Evolutionary conservation across 2,329 filamentous ascomycete genomes (phyloP).

Genomic region (Neurospora crassa): DNA sequence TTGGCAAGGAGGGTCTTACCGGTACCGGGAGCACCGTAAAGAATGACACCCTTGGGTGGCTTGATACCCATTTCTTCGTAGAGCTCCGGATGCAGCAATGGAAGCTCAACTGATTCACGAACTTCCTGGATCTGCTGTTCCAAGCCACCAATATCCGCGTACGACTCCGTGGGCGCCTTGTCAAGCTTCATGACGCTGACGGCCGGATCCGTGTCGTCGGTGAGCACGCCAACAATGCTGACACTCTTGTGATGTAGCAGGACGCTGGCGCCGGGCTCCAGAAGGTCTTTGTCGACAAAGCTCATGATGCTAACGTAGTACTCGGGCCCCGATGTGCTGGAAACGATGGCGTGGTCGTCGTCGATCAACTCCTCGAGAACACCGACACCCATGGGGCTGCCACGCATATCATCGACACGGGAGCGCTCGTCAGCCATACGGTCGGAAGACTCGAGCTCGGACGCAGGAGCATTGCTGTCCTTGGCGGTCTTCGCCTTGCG

Average conservation of each 20-base stretch:
- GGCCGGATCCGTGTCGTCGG: constrained; percentile 88
- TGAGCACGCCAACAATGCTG: constrained; percentile 93
- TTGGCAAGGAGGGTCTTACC: constrained; percentile 95
- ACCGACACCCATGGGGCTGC: constrained; percentile 96
- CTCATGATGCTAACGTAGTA: constrained; percentile 99
- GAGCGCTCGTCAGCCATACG: constrained; percentile 89
- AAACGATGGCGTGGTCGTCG: constrained; percentile 97
- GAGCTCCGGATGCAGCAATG: constrained; percentile 86
- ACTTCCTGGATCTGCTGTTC: constrained; percentile 97
- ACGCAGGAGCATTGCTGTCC: constrained; percentile 53
- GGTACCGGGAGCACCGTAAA: constrained; percentile 93
- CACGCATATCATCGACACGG: constrained; percentile 95
- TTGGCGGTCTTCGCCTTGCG: constrained; percentile 83
- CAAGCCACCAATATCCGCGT: constrained; percentile 94
- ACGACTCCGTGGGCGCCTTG: constrained; percentile 96
- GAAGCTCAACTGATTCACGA: constrained; percentile 90
- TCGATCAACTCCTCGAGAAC: constrained; percentile 98
- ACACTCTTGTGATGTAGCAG: constrained; percentile 96
- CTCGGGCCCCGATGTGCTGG: constrained; percentile 91
- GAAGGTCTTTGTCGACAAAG: constrained; percentile 96
- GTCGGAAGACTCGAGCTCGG: constrained; percentile 69
- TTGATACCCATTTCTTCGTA: constrained; percentile 99
- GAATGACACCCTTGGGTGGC: constrained; percentile 96
- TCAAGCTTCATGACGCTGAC: constrained; percentile 99
- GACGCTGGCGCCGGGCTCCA: constrained; percentile 93